Conservation (phyloP, 2,329 filamentous ascomycete species). For the Dactylellina cionopaga region DNA sequence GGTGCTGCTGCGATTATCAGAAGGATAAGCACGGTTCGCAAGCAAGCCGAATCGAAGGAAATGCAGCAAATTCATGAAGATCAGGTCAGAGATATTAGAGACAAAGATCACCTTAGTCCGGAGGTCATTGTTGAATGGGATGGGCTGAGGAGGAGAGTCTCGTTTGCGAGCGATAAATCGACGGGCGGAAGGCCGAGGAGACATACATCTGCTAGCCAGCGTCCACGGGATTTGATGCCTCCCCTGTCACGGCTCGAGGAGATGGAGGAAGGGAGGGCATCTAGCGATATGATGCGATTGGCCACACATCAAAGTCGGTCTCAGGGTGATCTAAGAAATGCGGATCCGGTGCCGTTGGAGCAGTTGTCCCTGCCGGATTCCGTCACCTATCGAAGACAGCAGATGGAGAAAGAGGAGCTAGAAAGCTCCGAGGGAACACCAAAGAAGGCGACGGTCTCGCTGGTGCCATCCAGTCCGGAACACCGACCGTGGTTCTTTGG, state of each 20-base stretch:
- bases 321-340: constrained; percentile 56
- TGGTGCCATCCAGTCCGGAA: constrained; percentile 57
- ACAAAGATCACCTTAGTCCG: constrained; percentile 80
- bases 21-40: constrained; percentile 77
- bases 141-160: constrained; percentile 76
- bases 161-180: constrained; percentile 47
- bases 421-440: constrained; percentile 22
- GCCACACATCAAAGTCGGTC: constrained; percentile 53
- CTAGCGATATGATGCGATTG: constrained; percentile 47
- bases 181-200: constrained; percentile 62
- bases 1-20: constrained; percentile 88
- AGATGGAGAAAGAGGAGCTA: neutral
- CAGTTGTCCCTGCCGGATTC: constrained; percentile 44
- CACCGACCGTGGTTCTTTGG: constrained; percentile 59
- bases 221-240: constrained; percentile 57
- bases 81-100: constrained; percentile 74
- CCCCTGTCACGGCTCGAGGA: constrained; percentile 36
- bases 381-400: constrained; percentile 23
- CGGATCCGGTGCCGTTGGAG: constrained; percentile 59
- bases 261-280: constrained; percentile 50
- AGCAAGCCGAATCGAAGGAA: constrained; percentile 82
- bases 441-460: constrained; percentile 33
- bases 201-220: constrained; percentile 63
- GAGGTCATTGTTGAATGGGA: constrained; percentile 82
- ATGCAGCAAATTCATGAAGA: constrained; percentile 81